A percentile compares a stretch with the other conserved stretches of the same genome.
These are phyloP conservation scores for Salvia rosmarinus DNA, from an alignment of 257 asterid species.

Conservation along the genomic window DNA sequence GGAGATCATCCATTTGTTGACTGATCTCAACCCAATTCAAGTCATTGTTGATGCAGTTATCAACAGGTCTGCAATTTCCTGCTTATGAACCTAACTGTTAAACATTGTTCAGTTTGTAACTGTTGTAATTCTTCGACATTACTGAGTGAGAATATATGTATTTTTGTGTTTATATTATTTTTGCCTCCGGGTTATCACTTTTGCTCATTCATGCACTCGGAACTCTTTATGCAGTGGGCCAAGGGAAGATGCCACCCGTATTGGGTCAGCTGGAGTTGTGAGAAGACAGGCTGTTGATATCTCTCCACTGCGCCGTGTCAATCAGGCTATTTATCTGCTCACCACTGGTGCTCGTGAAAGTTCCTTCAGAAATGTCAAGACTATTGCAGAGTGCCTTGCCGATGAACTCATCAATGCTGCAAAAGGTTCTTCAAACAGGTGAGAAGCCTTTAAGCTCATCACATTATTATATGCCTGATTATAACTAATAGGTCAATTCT, in stretches of 20 bases:
- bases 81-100: neutral
- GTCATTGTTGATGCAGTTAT: conserved; percentile 61
- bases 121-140: neutral
- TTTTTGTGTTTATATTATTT: neutral
- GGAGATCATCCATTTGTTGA: conserved; percentile 66
- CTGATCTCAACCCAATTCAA: conserved; percentile 58
- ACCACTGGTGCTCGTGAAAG: conserved; percentile 65
- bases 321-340: conserved; percentile 57
- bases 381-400: conserved; percentile 64
- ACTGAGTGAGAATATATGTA: neutral
- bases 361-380: conserved; percentile 58
- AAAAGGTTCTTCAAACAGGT: conserved; percentile 53
- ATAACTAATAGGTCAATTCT: neutral
- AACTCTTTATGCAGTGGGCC: conserved; percentile 36
- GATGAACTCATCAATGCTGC: conserved; percentile 63
- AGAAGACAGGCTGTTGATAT: conserved; percentile 63
- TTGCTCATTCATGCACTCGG: neutral
- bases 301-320: conserved; percentile 61
- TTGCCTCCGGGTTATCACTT: neutral
- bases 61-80: conserved; percentile 44
- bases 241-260: conserved; percentile 61
- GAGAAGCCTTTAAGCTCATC: neutral
- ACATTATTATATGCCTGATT: neutral
- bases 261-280: conserved; percentile 63
- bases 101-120: neutral